Conservation (phyloP, 2,329 filamentous ascomycete species). For the Fonsecaea pugnacius region DNA sequence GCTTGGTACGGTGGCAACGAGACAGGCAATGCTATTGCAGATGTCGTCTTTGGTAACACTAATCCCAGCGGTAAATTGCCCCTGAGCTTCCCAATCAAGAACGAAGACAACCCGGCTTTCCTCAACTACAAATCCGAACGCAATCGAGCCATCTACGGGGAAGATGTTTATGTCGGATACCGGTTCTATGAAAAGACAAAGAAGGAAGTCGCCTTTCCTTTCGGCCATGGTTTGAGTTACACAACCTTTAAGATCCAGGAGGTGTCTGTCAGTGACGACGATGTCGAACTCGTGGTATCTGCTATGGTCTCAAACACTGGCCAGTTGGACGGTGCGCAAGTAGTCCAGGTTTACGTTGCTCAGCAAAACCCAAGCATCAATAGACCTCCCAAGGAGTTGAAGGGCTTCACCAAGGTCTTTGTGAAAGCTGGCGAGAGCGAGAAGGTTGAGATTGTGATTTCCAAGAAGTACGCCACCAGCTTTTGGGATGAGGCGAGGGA, state of each 20-base stretch:
- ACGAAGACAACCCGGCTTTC: slow-evolving; percentile 75
- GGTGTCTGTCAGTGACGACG: slow-evolving; percentile 51
- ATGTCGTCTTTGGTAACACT: slow-evolving; percentile 73
- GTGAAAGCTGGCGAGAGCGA: slow-evolving; percentile 64
- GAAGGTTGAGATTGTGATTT: slow-evolving; percentile 59
- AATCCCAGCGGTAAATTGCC: slow-evolving; percentile 78
- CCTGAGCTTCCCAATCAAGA: slow-evolving; percentile 69
- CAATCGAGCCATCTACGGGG: slow-evolving; percentile 73
- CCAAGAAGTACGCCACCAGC: slow-evolving; percentile 68
- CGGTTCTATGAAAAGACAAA: slow-evolving; percentile 76
- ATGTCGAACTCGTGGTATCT: slow-evolving; percentile 54
- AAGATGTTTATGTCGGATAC: slow-evolving; percentile 81
- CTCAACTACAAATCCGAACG: slow-evolving; percentile 74
- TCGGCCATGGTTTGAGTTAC: slow-evolving; percentile 80
- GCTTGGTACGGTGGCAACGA: slow-evolving; percentile 91
- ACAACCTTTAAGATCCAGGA: slow-evolving; percentile 67
- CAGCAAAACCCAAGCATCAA: slow-evolving; percentile 58
- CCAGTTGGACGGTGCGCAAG: slow-evolving; percentile 57
- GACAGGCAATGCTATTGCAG: slow-evolving; percentile 78
- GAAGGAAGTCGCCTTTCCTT: slow-evolving; percentile 70
- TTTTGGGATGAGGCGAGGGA: slow-evolving; percentile 72
- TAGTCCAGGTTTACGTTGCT: slow-evolving; percentile 59
- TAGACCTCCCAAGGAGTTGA: slow-evolving; percentile 64
- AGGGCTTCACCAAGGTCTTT: slow-evolving; percentile 68
- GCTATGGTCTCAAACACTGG: slow-evolving; percentile 59